phyloP scores from a whole-genome alignment of 805 yeast genomes.

The Dipodascus albidus region DNA sequence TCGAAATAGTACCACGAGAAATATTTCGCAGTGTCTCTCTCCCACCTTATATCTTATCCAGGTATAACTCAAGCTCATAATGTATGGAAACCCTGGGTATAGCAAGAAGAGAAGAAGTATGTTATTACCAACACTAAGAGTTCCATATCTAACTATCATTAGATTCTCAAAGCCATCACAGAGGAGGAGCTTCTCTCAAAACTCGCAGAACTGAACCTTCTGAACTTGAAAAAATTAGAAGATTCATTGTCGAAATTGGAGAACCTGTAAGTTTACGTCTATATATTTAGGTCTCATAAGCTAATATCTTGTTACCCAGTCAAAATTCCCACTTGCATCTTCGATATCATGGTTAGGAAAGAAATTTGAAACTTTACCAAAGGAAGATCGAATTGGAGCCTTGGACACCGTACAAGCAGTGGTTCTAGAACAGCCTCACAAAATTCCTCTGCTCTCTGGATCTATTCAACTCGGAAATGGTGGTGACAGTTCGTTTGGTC shows the following conservation, averaged over 20 bases:
- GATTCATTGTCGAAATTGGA: conserved; percentile 46
- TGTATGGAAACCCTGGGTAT: neutral
- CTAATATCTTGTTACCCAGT: conserved; percentile 6
- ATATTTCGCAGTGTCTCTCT: neutral
- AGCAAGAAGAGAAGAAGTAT: neutral
- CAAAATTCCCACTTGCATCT: conserved; percentile 17
- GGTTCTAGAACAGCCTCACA: conserved; percentile 83
- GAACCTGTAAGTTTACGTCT: conserved; percentile 28
- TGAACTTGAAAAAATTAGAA: conserved; percentile 14
- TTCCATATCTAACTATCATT: neutral
- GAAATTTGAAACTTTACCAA: conserved; percentile 37
- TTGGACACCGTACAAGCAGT: conserved; percentile 57
- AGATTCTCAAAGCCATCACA: neutral
- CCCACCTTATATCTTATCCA: neutral
- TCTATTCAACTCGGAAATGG: conserved; percentile 57
- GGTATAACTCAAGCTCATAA: neutral
- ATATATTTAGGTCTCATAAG: neutral
- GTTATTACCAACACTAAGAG: neutral
- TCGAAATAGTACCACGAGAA: neutral
- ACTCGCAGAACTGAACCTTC: neutral
- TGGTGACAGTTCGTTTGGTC: conserved; percentile 53
- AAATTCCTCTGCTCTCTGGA: conserved; percentile 59
- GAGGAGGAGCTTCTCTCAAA: neutral
- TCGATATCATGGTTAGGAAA: conserved; percentile 21
- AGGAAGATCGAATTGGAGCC: conserved; percentile 50